Evolutionary conservation across 2,329 filamentous ascomycete species (phyloP), one percentile per base, ranked within the genome.

Genomic region (Calonectria pseudoreteaudii): DNA sequence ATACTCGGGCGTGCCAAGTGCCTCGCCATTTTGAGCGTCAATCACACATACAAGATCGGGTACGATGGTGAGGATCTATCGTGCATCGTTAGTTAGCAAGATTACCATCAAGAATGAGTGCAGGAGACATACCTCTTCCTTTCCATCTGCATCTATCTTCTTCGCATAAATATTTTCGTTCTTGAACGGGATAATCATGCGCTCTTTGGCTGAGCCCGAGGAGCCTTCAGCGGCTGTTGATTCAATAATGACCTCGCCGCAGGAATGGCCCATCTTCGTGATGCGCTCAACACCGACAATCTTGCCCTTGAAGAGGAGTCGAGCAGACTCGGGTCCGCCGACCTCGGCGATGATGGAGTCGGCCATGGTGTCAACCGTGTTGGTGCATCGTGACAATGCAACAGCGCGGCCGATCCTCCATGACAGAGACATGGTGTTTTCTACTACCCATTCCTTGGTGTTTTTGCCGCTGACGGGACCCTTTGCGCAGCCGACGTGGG

Each of bases 41-140:
- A 92, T 86, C 6, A 91, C 84, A 0, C 86, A 85, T 67, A 91
- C 88, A 6, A 92, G 81, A 71, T 92, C 91, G 0, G 91, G 91
- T 1, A 91, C 90, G 1, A 88, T 85, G 0, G 88, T 87, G 1
- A 91, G 80, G 0, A 91, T 68, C 49, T 41, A 36, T 13, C 60
- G n/a, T n/a, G 26, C 4, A 36, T 8, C 28, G 3, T 49, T 47
- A 11, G 62, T 66, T 14, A 66, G 26, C 60, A 49, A 20, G 8
- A 14, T 13, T 4, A 20, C 3, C 18, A 9, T 3, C 1, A 60
- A 41, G 3, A 20, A 41, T 16, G 10, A 1, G 14, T 4, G 28
- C 26, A n/a, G 14, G 30, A 20, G 41, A 58, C 78, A 36, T 60
- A 79, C 79, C 72, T 78, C 74, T 38, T 79, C 76, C 14, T 73